Evolutionary conservation across 495 filamentous ascomycete species (phyloP), one percentile per base, ranked within the genome.

Genomic region (Alectoria sarmentosa): DNA sequence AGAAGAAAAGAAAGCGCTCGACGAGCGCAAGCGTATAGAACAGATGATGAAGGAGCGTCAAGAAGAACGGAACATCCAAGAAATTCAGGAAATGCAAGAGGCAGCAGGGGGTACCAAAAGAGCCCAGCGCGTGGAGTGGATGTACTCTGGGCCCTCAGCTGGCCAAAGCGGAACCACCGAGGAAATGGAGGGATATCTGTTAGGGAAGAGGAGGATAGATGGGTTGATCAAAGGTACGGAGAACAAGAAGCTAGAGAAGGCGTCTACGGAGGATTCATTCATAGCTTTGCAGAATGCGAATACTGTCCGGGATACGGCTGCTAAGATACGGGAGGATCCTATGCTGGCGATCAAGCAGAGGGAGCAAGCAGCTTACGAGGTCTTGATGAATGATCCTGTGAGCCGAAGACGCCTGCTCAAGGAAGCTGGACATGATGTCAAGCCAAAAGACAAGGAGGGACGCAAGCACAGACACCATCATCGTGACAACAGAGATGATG

Each of bases 131-230:
- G 94, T 98, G 26, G 93, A 98, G 70, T 98, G 95, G 90, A 96
- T 98, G 90, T 98, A 98, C 76, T 80, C 85, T 68, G 94, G 92
- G 2, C 91, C 94, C 13, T 87, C 88, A 42, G 86, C 84, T 67
- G 90, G 89, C 34, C 86, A 88, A 68, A 83, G 81, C 28, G 90
- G 91, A 57, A 91, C 90, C 63, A 88, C 87, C 1, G 92, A 96
- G 73, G 95, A 98, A 75, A 91, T 89, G 83, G 94, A 98, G 69
- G 91, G 89, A 11, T 98, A 96, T 72, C 76, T 98, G 10, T 81
- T 98, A 21, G 94, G 94, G 17, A 98, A 96, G 77, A 80, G 94
- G 56, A 82, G 94, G 14, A 90, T 98, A 70, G 92, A 96, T 77
- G 76, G 77, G 4, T 75, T 98, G n/a, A 82, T 96, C 62, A 94